phyloP scores from a whole-genome alignment of 2,329 filamentous ascomycete species.

The Alternaria sp. region DNA sequence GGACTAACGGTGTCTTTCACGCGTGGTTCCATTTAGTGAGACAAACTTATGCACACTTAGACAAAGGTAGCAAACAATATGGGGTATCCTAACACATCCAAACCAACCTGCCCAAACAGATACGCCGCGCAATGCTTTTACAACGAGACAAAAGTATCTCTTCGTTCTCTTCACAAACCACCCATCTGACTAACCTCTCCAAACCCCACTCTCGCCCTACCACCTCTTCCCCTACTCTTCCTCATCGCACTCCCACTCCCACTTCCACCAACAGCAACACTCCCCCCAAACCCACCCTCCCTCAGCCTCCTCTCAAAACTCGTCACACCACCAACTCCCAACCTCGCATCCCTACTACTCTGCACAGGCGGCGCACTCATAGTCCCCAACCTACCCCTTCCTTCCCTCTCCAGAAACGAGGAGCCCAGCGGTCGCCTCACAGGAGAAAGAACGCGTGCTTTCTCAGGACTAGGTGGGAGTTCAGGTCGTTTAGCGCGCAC shows the following conservation, averaged over 20 bases:
- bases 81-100: conserved; percentile 7
- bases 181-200: conserved; percentile 14
- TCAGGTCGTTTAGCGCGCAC: conserved; percentile 43
- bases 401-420: neutral
- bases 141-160: neutral
- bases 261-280: conserved; percentile 10
- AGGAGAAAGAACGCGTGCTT: conserved; percentile 14
- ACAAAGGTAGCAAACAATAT: neutral
- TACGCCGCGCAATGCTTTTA: neutral
- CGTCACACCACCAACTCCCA: conserved; percentile 26
- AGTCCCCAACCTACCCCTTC: conserved; percentile 12
- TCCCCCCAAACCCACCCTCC: conserved; percentile 36
- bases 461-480: conserved; percentile 34
- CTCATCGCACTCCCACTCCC: neutral
- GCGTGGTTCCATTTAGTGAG: neutral
- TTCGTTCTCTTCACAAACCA: neutral
- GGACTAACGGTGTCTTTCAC: neutral
- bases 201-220: conserved; percentile 5
- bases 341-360: neutral
- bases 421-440: neutral
- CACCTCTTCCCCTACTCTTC: neutral
- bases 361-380: conserved; percentile 41
- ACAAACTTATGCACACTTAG: neutral
- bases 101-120: neutral
- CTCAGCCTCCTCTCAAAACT: conserved; percentile 43